These are phyloP conservation scores for Teratosphaeria viscida DNA, from an alignment of 2,329 filamentous ascomycete genomes.

Conservation along the genomic window DNA sequence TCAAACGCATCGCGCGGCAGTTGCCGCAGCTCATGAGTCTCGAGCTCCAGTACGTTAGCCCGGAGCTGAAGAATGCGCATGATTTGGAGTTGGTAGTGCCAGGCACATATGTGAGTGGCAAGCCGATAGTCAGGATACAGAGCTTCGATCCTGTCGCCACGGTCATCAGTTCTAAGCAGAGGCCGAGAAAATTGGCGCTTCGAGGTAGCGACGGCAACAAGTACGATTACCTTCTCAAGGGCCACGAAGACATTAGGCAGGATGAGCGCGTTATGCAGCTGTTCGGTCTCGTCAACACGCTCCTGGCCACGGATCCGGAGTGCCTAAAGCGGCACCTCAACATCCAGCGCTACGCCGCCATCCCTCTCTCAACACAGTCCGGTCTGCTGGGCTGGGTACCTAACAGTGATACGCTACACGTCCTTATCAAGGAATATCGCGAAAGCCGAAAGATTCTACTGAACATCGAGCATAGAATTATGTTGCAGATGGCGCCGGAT, in stretches of 20 bases:
- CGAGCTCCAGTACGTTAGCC: slow-evolving; percentile 93
- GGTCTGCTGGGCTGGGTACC: slow-evolving; percentile 93
- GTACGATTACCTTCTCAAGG: slow-evolving; percentile 88
- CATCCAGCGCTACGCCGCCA: slow-evolving; percentile 93
- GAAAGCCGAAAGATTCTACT: slow-evolving; percentile 94
- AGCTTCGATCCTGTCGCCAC: slow-evolving; percentile 83
- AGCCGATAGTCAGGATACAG: slow-evolving; percentile 71
- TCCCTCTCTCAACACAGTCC: slow-evolving; percentile 91
- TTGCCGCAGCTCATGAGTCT: slow-evolving; percentile 84
- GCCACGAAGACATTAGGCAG: slow-evolving; percentile 98
- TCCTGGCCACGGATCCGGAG: slow-evolving; percentile 86
- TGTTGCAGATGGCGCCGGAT: slow-evolving; percentile 99
- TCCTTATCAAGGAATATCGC: slow-evolving; percentile 92
- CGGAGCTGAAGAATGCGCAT: slow-evolving; percentile 74
- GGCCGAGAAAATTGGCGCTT: slow-evolving; percentile 78
- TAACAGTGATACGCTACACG: slow-evolving; percentile 93
- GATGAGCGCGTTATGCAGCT: slow-evolving; percentile 99
- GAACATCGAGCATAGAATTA: slow-evolving; percentile 98
- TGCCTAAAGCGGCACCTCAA: slow-evolving; percentile 94
- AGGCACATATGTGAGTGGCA: slow-evolving; percentile 76
- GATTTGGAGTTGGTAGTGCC: slow-evolving; percentile 91
- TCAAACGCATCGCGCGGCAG: slow-evolving; percentile 88
- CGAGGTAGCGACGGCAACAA: slow-evolving; percentile 79
- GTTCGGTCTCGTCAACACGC: slow-evolving; percentile 93
- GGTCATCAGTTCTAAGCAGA: slow-evolving; percentile 94